Conservation (phyloP, 2,329 filamentous ascomycete genomes). For the Ciborinia camelliae region DNA sequence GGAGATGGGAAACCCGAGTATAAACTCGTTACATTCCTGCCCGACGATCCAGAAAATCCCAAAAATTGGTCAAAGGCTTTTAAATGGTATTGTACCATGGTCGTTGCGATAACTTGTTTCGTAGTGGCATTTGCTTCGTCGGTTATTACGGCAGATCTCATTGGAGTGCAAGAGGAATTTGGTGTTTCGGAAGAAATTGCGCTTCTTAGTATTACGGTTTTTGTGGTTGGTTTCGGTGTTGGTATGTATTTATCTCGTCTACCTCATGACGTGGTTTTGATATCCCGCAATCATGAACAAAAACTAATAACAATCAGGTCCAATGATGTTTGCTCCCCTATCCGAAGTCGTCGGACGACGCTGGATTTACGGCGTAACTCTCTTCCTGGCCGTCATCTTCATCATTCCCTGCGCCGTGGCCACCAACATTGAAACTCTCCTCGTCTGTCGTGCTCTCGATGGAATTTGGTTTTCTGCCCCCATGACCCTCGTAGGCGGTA, state of each 20-base stretch:
- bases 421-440: conserved; percentile 70
- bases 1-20: conserved; percentile 37
- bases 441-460: conserved; percentile 74
- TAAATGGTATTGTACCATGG: conserved; percentile 86
- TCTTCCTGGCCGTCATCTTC: conserved; percentile 65
- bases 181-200: conserved; percentile 68
- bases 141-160: conserved; percentile 74
- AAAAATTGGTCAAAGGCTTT: conserved; percentile 78
- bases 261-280: too few relatives aligned
- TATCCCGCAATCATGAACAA: too few relatives aligned
- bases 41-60: conserved; percentile 71
- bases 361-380: conserved; percentile 56
- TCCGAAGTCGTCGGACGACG: conserved; percentile 72
- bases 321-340: conserved; percentile 75
- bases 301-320: conserved; percentile 44
- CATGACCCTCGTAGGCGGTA: conserved; percentile 83
- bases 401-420: conserved; percentile 76
- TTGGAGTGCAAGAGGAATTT: conserved; percentile 61
- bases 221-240: conserved; percentile 78
- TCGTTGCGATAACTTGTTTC: conserved; percentile 73
- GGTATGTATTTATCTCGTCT: conserved; percentile 45
- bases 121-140: conserved; percentile 62
- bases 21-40: conserved; percentile 67
- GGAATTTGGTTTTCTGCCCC: conserved; percentile 82
- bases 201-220: conserved; percentile 68